Evolutionary conservation across 2,329 filamentous ascomycete genomes (phyloP).

Genomic region (Fusarium sambucinum): DNA sequence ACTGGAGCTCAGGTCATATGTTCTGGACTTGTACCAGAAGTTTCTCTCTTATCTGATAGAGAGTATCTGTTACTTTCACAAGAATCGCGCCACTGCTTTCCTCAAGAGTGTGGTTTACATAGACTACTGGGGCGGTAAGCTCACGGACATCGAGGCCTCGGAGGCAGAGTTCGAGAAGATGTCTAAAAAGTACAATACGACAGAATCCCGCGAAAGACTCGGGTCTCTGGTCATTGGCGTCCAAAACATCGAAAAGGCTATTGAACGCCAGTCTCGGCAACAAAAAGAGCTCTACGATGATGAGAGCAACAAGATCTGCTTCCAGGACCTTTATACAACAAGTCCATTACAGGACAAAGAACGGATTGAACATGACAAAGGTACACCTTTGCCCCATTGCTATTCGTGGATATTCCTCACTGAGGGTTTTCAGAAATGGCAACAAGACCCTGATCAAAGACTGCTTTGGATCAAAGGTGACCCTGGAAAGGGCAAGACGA

Average conservation of each 20-base stretch:
- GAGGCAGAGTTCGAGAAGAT: background rate
- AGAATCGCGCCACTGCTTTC: background rate
- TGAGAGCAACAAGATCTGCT: background rate
- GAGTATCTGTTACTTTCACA: background rate
- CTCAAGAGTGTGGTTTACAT: background rate
- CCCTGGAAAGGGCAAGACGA: background rate
- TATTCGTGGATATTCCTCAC: background rate
- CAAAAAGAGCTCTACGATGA: background rate
- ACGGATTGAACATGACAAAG: background rate
- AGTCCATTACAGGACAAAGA: background rate
- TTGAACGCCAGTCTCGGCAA: background rate
- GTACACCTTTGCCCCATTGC: background rate
- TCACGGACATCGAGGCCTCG: fast-evolving
- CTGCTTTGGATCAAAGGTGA: background rate
- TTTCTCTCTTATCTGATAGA: background rate
- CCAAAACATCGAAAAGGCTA: background rate
- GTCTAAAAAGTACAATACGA: background rate
- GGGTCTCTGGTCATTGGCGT: background rate
- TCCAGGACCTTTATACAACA: background rate
- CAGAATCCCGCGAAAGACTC: background rate
- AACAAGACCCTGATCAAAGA: background rate
- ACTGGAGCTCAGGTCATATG: background rate
- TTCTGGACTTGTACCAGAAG: background rate
- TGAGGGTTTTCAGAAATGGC: background rate
- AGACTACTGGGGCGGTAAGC: background rate